Conservation (phyloP, 306 rosid species). For the Carpinus viminea region DNA sequence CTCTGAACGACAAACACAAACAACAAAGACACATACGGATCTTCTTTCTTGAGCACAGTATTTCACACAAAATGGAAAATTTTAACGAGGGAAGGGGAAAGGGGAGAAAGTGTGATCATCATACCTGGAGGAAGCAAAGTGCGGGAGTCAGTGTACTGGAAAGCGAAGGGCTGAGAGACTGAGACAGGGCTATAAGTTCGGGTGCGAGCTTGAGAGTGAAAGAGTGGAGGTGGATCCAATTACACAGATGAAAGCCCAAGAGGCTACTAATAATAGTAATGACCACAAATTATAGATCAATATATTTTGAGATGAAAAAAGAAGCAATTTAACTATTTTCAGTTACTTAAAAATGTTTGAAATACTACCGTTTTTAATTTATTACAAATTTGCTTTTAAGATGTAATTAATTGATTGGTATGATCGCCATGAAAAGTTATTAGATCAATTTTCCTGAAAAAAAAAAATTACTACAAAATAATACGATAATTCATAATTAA, state of each 20-base stretch:
- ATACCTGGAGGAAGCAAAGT: conserved; percentile 30
- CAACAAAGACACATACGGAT: conserved; percentile 15
- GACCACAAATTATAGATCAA: too few species aligned
- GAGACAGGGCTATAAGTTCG: conserved; percentile 15
- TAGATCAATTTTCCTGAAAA: too few species aligned
- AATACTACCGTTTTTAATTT: too few species aligned
- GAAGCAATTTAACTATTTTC: too few species aligned
- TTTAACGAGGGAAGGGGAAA: neutral
- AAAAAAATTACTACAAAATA: too few species aligned
- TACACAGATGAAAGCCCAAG: neutral
- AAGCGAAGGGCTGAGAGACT: conserved; percentile 3
- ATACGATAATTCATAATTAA: too few species aligned
- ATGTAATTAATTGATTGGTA: too few species aligned
- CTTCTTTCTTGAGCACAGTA: neutral
- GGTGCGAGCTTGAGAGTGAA: neutral
- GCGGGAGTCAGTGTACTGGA: neutral
- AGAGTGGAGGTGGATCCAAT: neutral
- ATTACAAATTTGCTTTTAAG: too few species aligned
- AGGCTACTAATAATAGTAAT: too few species aligned
- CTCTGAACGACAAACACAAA: conserved; percentile 7
- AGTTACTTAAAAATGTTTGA: too few species aligned
- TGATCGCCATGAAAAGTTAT: too few species aligned
- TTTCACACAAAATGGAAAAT: conserved; percentile 12
- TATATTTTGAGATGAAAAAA: too few species aligned
- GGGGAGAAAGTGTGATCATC: neutral